phyloP scores from a whole-genome alignment of 1,284 basidiomycete genomes.

The Agroathelia rolfsii region DNA sequence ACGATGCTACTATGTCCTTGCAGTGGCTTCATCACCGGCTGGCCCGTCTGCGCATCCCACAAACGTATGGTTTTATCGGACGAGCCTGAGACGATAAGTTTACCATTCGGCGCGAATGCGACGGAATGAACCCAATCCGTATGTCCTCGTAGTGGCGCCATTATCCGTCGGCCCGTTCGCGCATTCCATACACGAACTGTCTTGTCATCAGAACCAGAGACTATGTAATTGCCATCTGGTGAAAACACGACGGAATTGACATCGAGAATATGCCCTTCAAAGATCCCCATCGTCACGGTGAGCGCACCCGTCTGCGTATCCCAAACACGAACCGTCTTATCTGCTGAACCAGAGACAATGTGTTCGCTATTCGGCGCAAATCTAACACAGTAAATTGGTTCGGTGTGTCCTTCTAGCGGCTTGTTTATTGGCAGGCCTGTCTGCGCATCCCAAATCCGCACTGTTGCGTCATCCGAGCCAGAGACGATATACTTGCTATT shows the following conservation, averaged over 20 bases:
- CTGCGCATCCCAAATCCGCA: conserved; percentile 12
- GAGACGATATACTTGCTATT: conserved; percentile 11
- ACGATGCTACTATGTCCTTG: conserved; percentile 12
- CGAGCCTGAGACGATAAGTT: conserved; percentile 10
- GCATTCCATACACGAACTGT: conserved; percentile 86
- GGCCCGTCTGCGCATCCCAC: conserved; percentile 11
- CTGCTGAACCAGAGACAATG: conserved; percentile 81
- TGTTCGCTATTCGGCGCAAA: conserved; percentile 75
- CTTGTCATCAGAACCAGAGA: conserved; percentile 78
- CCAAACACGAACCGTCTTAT: conserved; percentile 88
- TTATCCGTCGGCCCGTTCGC: conserved; percentile 46
- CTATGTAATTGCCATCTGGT: conserved; percentile 72
- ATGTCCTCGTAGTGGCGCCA: conserved; percentile 8
- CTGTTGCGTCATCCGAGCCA: conserved; percentile 10
- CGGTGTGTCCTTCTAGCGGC: conserved; percentile 31
- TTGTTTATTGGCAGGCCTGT: conserved; percentile 1
- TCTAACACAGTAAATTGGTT: conserved; percentile 88
- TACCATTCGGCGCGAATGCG: conserved; percentile 12
- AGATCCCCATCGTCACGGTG: no score
- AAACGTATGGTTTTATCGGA: conserved; percentile 9
- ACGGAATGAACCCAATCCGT: conserved; percentile 9
- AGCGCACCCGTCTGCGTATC: no score
- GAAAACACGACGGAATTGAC: conserved; percentile 78
- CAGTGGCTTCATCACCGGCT: conserved; percentile 1
- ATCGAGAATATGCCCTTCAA: no score